Conservation (phyloP, 306 rosid species). For the Clitoria ternatea region DNA sequence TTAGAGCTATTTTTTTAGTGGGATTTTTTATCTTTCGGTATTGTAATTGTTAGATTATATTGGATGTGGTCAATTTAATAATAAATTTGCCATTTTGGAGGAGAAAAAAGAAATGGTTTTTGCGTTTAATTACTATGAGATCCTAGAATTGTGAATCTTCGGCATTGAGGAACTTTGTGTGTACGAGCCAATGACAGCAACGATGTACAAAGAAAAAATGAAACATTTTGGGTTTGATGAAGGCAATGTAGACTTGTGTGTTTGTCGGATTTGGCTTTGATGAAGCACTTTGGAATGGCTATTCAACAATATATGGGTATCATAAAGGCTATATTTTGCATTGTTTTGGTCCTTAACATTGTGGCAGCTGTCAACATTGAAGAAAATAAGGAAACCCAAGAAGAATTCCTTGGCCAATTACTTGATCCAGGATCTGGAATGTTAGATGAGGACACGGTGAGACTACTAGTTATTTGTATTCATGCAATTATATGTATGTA, state of each 20-base stretch:
- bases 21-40: background rate
- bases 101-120: background rate
- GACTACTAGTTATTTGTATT: conserved; percentile 23
- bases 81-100: conserved; percentile 23
- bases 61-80: conserved; percentile 20
- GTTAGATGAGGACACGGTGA: conserved; percentile 60
- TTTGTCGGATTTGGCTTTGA: conserved; percentile 40
- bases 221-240: conserved; percentile 29
- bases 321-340: conserved; percentile 45
- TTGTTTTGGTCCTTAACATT: conserved; percentile 49
- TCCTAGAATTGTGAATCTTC: conserved; percentile 25
- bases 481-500: no score
- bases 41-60: background rate
- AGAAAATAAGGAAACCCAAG: conserved; percentile 38
- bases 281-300: conserved; percentile 41
- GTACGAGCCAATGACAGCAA: background rate
- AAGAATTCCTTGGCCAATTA: conserved; percentile 44
- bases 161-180: conserved; percentile 29
- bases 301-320: conserved; percentile 48
- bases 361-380: conserved; percentile 35
- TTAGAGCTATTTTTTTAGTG: conserved; percentile 10
- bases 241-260: conserved; percentile 40
- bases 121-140: conserved; percentile 2
- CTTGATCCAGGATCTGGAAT: conserved; percentile 55
- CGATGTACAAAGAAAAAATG: conserved; percentile 14